Conservation (phyloP, 1,284 basidiomycete species). For the Ustilago loliicola region DNA sequence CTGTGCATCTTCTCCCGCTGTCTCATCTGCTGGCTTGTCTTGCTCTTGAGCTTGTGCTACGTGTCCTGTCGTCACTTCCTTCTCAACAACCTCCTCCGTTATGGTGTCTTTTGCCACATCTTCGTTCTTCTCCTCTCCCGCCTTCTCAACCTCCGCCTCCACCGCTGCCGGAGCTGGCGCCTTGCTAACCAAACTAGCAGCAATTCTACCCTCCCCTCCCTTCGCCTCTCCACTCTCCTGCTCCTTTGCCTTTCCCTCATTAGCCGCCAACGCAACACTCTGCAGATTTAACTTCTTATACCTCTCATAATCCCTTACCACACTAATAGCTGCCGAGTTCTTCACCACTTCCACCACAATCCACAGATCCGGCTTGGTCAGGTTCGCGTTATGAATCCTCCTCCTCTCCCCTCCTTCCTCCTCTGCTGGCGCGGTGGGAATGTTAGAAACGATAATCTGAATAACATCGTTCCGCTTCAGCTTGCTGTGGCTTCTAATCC, state of each 20-base stretch:
- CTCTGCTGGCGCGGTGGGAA: conserved; percentile 34
- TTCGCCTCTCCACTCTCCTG: not conserved
- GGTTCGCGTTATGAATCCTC: conserved; percentile 52
- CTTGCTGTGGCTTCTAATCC: conserved; percentile 58
- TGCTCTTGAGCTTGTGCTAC: not conserved
- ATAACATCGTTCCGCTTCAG: conserved; percentile 58
- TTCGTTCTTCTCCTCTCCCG: not conserved
- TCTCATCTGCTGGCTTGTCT: not conserved
- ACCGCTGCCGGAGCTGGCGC: not conserved
- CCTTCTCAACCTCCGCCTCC: not conserved
- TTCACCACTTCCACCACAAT: conserved; percentile 62
- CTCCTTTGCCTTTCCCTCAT: conserved; percentile 23
- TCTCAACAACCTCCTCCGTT: not conserved
- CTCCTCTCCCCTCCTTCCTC: conserved; percentile 16
- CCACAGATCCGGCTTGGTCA: conserved; percentile 53
- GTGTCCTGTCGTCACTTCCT: not conserved
- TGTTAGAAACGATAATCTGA: conserved; percentile 46
- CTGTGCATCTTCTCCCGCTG: conserved; percentile 10
- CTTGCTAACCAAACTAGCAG: conserved; percentile 22
- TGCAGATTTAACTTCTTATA: conserved; percentile 60
- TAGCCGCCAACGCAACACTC: conserved; percentile 43
- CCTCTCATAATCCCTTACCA: conserved; percentile 47
- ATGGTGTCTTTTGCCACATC: not conserved
- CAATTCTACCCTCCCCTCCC: conserved; percentile 17
- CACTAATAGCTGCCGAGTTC: conserved; percentile 60